Base-by-base conservation (phyloP, 2,329 filamentous ascomycete genomes). In the Clarireedia paspali region DNA sequence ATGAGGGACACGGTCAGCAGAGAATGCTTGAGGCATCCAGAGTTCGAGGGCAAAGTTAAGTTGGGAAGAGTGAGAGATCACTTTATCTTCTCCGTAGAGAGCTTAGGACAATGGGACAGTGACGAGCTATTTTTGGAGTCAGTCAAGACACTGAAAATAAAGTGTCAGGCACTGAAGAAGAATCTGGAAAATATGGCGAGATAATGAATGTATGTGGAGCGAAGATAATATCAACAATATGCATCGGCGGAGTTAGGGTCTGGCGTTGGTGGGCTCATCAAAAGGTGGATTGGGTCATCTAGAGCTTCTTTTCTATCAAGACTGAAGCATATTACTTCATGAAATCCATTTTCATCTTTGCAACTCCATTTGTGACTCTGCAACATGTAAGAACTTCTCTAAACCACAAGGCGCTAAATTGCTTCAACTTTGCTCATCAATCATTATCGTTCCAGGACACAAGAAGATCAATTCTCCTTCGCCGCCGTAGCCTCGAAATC, bases 21-120 rank as follows among this genome's bases (percentile, higher is more conserved):
- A 63, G 95, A 99, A 74, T 94, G 88, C 67, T 73, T 99, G 68
- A 84, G 94, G 50, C 92, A 99, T 70, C 79, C 85, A 26, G 94
- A 97, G 74, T 97, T 99, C 74, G 83, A 94, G 73, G 89, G 85
- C 69, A 99, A 96, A 77, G 94, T 99, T 61, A 91, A 91, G 77
- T 82, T 99, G 34, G 94, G 94, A 45, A 81, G 95, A 54, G 77
- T 91, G 65, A 80, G 91, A 62, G 94, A 99, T 71, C 95, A 99
- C 75, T 99, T 99, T 72, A 97, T 99, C 72, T 99, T 94, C 78
- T 87, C 84, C 54, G 80, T 99, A 38, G 94, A 99, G 77, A 96
- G 91, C 76, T 87, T 90, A 0, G 95, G 94, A 5, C 94, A 99
- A 74, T 95, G 90, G 77, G 86, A 94, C 57, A 96, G 91, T 68